phyloP scores from a whole-genome alignment of 441 rosid species.

The Aquilaria agallochum region DNA sequence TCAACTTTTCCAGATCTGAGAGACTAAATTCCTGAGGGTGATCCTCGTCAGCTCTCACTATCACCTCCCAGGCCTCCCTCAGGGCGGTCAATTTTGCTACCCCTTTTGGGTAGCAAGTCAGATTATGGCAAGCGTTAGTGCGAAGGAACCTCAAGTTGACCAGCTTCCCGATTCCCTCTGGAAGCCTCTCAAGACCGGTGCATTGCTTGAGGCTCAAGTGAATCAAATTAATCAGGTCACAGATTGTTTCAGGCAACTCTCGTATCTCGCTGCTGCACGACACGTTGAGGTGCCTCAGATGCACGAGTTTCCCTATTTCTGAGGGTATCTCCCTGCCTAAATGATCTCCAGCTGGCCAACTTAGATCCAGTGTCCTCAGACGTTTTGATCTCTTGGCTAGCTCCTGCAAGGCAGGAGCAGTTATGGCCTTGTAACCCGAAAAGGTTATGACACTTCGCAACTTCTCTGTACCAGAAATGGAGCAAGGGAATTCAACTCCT shows the following conservation, averaged over 20 bases:
- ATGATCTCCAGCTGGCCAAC: background rate
- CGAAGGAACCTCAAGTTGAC: too few relatives aligned
- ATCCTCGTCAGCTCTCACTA: background rate
- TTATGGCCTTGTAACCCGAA: fast-evolving
- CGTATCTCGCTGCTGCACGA: background rate
- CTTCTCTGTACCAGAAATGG: background rate
- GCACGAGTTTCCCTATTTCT: background rate
- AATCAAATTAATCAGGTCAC: background rate
- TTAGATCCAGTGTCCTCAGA: constrained; percentile 10
- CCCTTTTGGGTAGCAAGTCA: too few relatives aligned
- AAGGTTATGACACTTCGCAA: background rate
- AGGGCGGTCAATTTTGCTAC: too few relatives aligned
- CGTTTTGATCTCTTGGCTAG: background rate
- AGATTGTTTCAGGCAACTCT: background rate
- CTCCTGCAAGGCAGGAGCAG: background rate
- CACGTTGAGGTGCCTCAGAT: background rate
- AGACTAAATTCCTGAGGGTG: background rate
- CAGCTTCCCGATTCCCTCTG: background rate
- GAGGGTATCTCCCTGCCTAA: background rate
- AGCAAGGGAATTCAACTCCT: background rate
- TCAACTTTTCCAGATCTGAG: background rate
- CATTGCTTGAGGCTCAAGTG: background rate
- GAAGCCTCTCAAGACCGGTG: background rate
- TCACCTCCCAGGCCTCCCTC: background rate
- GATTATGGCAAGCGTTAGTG: too few relatives aligned